Percentiles rank a stretch among this genome's conserved stretches.
These are phyloP conservation scores for Didymella segeticola DNA, from an alignment of 2,329 filamentous ascomycete genomes.

Conservation along the genomic window DNA sequence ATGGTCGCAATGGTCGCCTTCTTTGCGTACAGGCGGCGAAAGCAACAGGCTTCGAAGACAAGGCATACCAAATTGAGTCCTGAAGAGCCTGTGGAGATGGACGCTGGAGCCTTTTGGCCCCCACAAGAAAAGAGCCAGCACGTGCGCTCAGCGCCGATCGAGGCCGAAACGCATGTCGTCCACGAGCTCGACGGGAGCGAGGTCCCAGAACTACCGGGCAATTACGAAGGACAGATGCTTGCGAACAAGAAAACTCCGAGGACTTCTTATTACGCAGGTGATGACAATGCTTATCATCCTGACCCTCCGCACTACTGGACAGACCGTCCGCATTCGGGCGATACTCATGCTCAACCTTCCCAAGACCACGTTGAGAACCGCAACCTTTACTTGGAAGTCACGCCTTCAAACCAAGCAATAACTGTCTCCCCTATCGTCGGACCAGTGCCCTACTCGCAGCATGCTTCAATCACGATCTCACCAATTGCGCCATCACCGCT, in stretches of 20 bases:
- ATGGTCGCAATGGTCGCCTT: slow-evolving; percentile 31
- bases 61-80: slow-evolving; percentile 4
- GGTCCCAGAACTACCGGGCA: slow-evolving; percentile 30
- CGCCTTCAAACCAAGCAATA: not conserved
- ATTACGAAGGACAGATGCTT: slow-evolving; percentile 25
- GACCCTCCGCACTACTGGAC: slow-evolving; percentile 18
- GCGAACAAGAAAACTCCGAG: slow-evolving; percentile 9
- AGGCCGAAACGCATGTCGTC: slow-evolving; percentile 29
- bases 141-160: slow-evolving; percentile 20
- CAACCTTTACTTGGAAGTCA: slow-evolving; percentile 6
- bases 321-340: slow-evolving; percentile 8
- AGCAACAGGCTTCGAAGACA: slow-evolving; percentile 16
- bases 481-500: slow-evolving; percentile 20
- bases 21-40: slow-evolving; percentile 31
- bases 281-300: slow-evolving; percentile 14
- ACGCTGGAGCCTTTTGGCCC: slow-evolving; percentile 8
- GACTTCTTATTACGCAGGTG: slow-evolving; percentile 14
- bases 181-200: slow-evolving; percentile 31
- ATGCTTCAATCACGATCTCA: slow-evolving; percentile 12
- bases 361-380: not conserved
- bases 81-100: slow-evolving; percentile 14
- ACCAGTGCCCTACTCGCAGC: slow-evolving; percentile 1
- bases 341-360: slow-evolving; percentile 6
- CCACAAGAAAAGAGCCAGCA: slow-evolving; percentile 23
- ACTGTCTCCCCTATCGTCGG: slow-evolving; percentile 2